Evolutionary conservation across 2,329 filamentous ascomycete species (phyloP), one percentile per base, ranked within the genome.

Genomic region (Triangularia setosa): DNA sequence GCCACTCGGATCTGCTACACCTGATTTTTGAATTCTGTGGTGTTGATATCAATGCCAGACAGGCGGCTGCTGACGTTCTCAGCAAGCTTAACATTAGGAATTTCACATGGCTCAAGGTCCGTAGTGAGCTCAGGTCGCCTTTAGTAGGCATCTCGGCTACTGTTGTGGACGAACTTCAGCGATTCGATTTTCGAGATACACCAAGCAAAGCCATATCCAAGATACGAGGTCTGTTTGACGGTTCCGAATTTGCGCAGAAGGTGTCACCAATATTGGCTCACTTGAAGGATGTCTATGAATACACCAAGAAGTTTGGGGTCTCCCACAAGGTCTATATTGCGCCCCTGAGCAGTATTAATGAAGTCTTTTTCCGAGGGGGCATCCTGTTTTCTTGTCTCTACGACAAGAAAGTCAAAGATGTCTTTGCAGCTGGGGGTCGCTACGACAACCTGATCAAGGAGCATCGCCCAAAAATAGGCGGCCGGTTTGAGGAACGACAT

Each of bases 371-470:
- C 75, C 81, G 86, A 18, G 90, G 90, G 0, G 93, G 93, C 7
- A 82, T 98, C 27, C 81, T 98, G 53, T 98, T 99, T 74, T 91
- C 96, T 66, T 97, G 93, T 72, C 79, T 97, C 1, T 92, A 93
- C 68, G 94, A 98, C 74, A 88, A 86, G 67, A 96, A 92, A 74
- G 85, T 89, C 66, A 88, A 86, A 70, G 90, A 95, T 70, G 91
- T 98, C 0, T 92, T 98, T 72, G 95, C 94, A 5, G 95, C 93
- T 30, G 95, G 96, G 59, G 95, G 95, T 2, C 87, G 95, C 58
- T 99, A 99, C 74, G 96, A 99, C 74, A 87, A 87, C 57, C 80
- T 99, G 21, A 94, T 99, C 68, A 88, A 88, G 73, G 91, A 96
- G 66, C 91, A 96, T 72, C 86, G 89, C 8, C 90, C 91, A 4